phyloP scores from a whole-genome alignment of 2,329 filamentous ascomycete genomes.

The Hypoxylon sp. region DNA sequence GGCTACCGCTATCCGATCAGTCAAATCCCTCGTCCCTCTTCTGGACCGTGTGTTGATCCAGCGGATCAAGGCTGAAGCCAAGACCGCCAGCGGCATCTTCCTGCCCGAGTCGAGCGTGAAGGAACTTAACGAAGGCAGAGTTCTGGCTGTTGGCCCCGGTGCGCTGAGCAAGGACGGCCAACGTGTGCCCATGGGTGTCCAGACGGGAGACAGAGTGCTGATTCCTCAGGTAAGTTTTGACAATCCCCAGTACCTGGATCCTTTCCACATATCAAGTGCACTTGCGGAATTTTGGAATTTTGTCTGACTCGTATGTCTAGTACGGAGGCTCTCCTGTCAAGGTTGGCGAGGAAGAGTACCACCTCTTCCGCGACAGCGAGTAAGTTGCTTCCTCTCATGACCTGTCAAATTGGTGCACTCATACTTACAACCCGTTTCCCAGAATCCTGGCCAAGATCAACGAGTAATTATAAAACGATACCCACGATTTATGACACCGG shows the following conservation, averaged over 20 bases:
- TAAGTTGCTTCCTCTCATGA: slow-evolving; percentile 67
- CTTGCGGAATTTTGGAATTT: slow-evolving; percentile 13
- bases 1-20: slow-evolving; percentile 87
- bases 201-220: slow-evolving; percentile 89
- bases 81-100: slow-evolving; percentile 97
- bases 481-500: slow-evolving; percentile 50
- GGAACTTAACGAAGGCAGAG: slow-evolving; percentile 98
- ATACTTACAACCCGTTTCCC: slow-evolving; percentile 25
- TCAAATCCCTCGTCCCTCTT: slow-evolving; percentile 94
- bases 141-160: slow-evolving; percentile 94
- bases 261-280: slow-evolving; percentile 1
- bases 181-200: slow-evolving; percentile 86
- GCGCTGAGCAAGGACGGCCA: slow-evolving; percentile 89
- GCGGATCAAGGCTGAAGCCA: slow-evolving; percentile 96
- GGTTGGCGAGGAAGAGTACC: slow-evolving; percentile 96
- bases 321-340: slow-evolving; percentile 96
- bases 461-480: slow-evolving; percentile 74
- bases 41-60: slow-evolving; percentile 98
- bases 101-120: slow-evolving; percentile 97
- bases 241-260: background rate
- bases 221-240: slow-evolving; percentile 87
- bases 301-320: slow-evolving; percentile 61
- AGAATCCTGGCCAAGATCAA: slow-evolving; percentile 99
- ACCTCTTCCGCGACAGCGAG: slow-evolving; percentile 98
- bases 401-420: background rate